These are phyloP conservation scores for Hypoxylon sp. DNA, from an alignment of 2,329 filamentous ascomycete species.

Conservation along the genomic window DNA sequence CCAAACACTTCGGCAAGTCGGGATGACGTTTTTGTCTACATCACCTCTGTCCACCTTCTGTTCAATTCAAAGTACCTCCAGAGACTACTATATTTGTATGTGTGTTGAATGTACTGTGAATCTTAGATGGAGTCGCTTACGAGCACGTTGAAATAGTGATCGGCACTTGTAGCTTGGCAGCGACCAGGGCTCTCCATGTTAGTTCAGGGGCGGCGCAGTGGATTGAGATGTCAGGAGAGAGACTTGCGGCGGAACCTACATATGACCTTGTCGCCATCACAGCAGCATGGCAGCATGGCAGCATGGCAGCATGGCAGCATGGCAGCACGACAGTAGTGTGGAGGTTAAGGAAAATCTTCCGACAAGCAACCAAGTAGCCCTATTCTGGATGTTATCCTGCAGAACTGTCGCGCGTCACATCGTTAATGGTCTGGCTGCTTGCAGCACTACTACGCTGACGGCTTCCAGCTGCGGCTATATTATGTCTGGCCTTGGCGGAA, in stretches of 20 bases:
- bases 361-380: slow-evolving; percentile 20
- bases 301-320: background rate
- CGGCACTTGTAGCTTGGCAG: slow-evolving; percentile 31
- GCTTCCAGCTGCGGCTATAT: too few species aligned
- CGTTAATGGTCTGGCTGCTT: slow-evolving; percentile 11
- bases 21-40: slow-evolving; percentile 38
- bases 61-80: slow-evolving; percentile 20
- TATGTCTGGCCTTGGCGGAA: slow-evolving; percentile 1
- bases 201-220: slow-evolving; percentile 19
- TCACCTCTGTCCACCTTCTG: slow-evolving; percentile 17
- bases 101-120: slow-evolving; percentile 7
- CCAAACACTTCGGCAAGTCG: slow-evolving; percentile 25
- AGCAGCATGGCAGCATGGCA: background rate
- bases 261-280: slow-evolving; percentile 18
- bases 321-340: background rate
- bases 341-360: slow-evolving; percentile 24
- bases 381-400: slow-evolving; percentile 23
- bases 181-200: slow-evolving; percentile 16
- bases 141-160: slow-evolving; percentile 34
- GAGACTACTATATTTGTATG: slow-evolving; percentile 4
- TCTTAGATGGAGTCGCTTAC: slow-evolving; percentile 20
- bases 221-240: slow-evolving; percentile 18
- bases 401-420: slow-evolving; percentile 17
- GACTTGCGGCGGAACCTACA: slow-evolving; percentile 3
- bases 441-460: slow-evolving; percentile 11